Evolutionary conservation across 176 grass and related monocot species (phyloP), one percentile per base, ranked within the genome.

Genomic region (Zea mays): DNA sequence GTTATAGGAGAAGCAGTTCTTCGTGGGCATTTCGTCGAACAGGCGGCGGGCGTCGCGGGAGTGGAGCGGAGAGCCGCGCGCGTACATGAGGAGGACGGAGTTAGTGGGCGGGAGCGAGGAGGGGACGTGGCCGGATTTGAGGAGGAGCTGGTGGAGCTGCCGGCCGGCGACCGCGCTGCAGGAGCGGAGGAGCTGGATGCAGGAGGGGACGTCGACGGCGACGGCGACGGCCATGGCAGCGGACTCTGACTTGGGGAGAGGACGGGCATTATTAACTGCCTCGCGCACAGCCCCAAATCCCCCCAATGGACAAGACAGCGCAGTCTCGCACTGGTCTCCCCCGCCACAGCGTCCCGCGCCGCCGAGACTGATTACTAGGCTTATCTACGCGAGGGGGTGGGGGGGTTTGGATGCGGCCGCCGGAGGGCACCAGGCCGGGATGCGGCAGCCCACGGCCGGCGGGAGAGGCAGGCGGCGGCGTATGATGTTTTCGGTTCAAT

Each of bases 21-120:
- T 82, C 2, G 11, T 13, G 20, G 79, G 79, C 85, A 93, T 90
- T 65, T 90, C 87, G 65, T 90, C 82, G 66, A 93, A 93, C 79
- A 90, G 67, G 16, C 9, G 72, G 15, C 1, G 70, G 5, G 79
- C 82, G 14, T 93, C 82, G 9, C 15, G 49, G 63, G 41, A 35
- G 76, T 73, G 37, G 9, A 59, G 43, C 11, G 79, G 74, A 19
- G 65, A 34, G 54, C 75, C 69, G 2, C 75, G 82, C 0, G 47
- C 39, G 64, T 93, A 93, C 91, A 90, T 93, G 74, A 83, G 87
- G 46, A 93, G 82, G 15, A 90, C 17, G 75, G 87, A 81, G 74
- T 93, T 93, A 65, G 91, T 81, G 34, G 67, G 70, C 9, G 73
- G 46, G 19, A 85, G 85, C 7, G 85, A 88, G 65, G 37, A 67